A percentile compares a stretch with the other conserved stretches of the same genome.
These are phyloP conservation scores for Leptodontidium sp. DNA, from an alignment of 2,329 filamentous ascomycete genomes.

Conservation along the genomic window DNA sequence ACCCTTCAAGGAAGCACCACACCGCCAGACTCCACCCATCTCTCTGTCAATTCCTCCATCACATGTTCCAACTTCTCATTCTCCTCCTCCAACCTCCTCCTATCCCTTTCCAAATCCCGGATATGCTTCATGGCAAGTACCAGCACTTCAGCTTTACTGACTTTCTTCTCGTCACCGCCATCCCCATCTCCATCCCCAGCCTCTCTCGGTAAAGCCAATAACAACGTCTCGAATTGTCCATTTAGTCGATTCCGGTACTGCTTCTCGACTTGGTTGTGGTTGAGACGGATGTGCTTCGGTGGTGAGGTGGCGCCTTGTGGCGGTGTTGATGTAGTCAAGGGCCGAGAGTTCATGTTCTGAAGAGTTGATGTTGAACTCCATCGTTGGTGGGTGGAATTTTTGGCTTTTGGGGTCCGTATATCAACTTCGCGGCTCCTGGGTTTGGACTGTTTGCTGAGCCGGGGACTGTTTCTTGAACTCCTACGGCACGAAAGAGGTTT, in stretches of 20 bases:
- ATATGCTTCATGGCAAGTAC: slow-evolving; percentile 30
- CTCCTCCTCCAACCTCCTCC: slow-evolving; percentile 24
- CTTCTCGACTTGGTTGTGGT: slow-evolving; percentile 32
- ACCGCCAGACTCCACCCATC: slow-evolving; percentile 14
- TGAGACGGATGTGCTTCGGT: slow-evolving; percentile 5
- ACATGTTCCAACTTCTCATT: slow-evolving; percentile 14
- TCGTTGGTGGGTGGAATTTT: background rate
- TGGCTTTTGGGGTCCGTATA: no score
- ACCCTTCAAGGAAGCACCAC: slow-evolving; percentile 13
- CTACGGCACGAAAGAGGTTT: background rate
- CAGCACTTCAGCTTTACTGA: slow-evolving; percentile 31
- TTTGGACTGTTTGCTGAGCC: no score
- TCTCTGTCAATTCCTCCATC: slow-evolving; percentile 18
- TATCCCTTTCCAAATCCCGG: slow-evolving; percentile 25
- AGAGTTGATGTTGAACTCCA: background rate
- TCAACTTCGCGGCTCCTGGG: background rate
- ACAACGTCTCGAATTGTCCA: slow-evolving; percentile 28
- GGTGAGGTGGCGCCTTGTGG: background rate
- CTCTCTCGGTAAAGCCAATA: slow-evolving; percentile 19
- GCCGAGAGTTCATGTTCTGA: background rate
- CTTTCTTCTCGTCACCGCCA: slow-evolving; percentile 17
- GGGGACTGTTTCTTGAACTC: background rate
- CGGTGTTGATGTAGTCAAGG: background rate
- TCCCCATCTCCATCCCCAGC: background rate
- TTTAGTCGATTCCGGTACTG: slow-evolving; percentile 32